Percentiles rank a stretch among this genome's conserved stretches.
Evolutionary conservation across 495 filamentous ascomycete genomes (phyloP).

Genomic region (Penicillium coffeae): DNA sequence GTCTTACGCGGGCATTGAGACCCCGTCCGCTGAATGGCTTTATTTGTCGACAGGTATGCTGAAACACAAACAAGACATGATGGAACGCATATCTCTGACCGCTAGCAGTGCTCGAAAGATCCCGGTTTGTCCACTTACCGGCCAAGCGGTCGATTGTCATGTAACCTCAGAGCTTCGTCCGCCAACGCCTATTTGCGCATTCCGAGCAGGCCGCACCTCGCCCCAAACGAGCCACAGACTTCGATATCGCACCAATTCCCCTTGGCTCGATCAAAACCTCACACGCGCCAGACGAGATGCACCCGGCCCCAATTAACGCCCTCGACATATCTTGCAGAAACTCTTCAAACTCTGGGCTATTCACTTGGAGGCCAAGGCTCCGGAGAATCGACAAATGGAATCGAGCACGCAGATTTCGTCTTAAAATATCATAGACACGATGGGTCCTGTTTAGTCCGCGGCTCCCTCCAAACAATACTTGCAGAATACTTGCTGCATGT

Average conservation of each 20-base stretch:
- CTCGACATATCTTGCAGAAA: slow-evolving; percentile 33
- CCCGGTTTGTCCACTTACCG: background rate
- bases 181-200: background rate
- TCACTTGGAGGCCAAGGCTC: slow-evolving; percentile 10
- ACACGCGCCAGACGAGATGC: no score
- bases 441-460: slow-evolving; percentile 8
- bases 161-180: background rate
- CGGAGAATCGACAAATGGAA: background rate
- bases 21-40: slow-evolving; percentile 25
- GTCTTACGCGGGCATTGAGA: slow-evolving; percentile 40
- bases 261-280: no score
- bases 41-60: slow-evolving; percentile 27
- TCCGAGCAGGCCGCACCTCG: background rate
- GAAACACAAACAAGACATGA: background rate
- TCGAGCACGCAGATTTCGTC: background rate
- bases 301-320: no score
- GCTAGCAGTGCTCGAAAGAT: background rate
- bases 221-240: background rate
- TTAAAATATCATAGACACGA: background rate
- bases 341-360: slow-evolving; percentile 26
- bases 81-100: background rate
- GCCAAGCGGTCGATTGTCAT: background rate
- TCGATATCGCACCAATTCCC: no score
- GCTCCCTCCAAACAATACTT: slow-evolving; percentile 33
- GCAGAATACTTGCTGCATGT: slow-evolving; percentile 38